Evolutionary conservation across 163 green algal species (phyloP).

Genomic region (Chlamydomonas reinhardtii): DNA sequence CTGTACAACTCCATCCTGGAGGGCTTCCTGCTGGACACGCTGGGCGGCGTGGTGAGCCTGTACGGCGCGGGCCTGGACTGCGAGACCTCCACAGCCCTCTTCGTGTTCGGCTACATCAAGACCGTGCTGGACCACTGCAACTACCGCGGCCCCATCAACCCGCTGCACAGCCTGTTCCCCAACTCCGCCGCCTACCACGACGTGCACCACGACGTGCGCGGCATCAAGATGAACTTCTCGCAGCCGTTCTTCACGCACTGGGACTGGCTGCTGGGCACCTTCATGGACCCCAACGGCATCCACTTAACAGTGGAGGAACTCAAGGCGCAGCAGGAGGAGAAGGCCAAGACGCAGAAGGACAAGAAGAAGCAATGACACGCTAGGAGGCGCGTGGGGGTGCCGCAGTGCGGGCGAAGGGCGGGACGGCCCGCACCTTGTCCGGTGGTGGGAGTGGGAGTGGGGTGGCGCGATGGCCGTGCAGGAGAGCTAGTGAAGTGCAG

Average conservation of each 20-base stretch:
- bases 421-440: no score
- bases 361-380: not conserved
- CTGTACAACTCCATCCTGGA: constrained; percentile 84
- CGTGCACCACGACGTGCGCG: constrained; percentile 75
- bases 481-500: no score
- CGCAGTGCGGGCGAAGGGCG: no score
- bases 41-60: constrained; percentile 69
- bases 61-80: constrained; percentile 65
- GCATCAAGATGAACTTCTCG: constrained; percentile 78
- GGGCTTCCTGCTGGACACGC: constrained; percentile 74
- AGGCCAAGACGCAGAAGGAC: not conserved
- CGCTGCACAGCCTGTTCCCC: constrained; percentile 69
- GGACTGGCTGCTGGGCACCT: constrained; percentile 73
- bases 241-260: constrained; percentile 81
- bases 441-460: no score
- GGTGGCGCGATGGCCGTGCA: no score
- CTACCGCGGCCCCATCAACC: constrained; percentile 74
- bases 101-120: constrained; percentile 75
- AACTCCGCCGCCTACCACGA: constrained; percentile 80
- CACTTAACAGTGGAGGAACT: constrained; percentile 2
- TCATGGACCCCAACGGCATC: constrained; percentile 20
- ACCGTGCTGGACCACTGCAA: constrained; percentile 73
- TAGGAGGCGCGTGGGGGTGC: no score
- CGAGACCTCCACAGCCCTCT: constrained; percentile 57
- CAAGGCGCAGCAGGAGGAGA: not conserved